These are phyloP conservation scores for Sanghuangporus sanghuang DNA, from an alignment of 1,284 basidiomycete species.

Conservation along the genomic window DNA sequence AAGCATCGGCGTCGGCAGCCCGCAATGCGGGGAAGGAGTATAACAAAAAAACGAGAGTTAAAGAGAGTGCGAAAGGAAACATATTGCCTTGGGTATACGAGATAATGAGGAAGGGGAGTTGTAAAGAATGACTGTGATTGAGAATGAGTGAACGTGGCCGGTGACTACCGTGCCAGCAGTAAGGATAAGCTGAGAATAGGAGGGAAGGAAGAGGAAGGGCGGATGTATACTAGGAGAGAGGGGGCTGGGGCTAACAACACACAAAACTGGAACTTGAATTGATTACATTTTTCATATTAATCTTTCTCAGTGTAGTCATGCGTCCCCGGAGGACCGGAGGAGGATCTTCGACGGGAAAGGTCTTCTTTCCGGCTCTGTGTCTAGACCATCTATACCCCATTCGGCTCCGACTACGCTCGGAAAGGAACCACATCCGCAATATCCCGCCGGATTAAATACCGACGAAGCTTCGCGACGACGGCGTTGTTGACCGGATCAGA, in stretches of 20 bases:
- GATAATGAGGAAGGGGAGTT: slow-evolving; percentile 6
- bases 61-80: neutral
- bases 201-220: neutral
- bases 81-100: neutral
- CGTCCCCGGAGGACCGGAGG: neutral
- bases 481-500: neutral
- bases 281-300: neutral
- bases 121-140: slow-evolving; percentile 7
- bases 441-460: neutral
- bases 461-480: too few relatives aligned
- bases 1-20: slow-evolving; percentile 35
- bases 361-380: neutral
- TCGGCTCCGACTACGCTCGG: neutral
- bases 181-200: slow-evolving; percentile 20
- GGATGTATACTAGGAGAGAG: too few relatives aligned
- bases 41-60: slow-evolving; percentile 9
- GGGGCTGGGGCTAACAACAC: neutral
- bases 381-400: neutral
- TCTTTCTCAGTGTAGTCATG: neutral
- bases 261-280: neutral
- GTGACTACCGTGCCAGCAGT: slow-evolving; percentile 11
- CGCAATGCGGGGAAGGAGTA: neutral
- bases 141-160: neutral
- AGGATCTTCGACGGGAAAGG: neutral
- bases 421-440: neutral